Evolutionary conservation across 768 basidiomycete genomes (phyloP).

Genomic region (Xerocomellus intermedius): DNA sequence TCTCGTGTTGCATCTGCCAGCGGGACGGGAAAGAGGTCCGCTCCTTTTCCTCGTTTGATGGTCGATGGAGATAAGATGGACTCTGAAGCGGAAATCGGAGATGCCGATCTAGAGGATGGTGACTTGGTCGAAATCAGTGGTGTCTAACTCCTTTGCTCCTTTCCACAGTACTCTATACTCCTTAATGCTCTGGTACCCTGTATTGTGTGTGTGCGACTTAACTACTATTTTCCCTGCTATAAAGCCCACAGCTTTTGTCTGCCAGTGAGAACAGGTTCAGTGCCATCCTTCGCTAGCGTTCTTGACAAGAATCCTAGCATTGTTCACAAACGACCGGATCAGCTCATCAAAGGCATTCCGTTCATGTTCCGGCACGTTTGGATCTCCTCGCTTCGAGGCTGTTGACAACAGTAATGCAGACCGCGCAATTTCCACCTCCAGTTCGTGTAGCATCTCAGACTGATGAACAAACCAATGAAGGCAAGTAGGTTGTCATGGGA

Average conservation of each 20-base stretch:
- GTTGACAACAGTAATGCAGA: slow-evolving; percentile 68
- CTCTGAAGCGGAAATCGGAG: slow-evolving; percentile 58
- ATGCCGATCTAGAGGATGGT: slow-evolving; percentile 74
- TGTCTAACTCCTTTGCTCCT: slow-evolving; percentile 31
- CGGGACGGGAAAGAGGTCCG: slow-evolving; percentile 31
- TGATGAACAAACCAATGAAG: slow-evolving; percentile 23
- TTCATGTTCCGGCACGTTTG: slow-evolving; percentile 58
- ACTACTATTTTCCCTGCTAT: neutral
- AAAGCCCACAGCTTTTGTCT: neutral
- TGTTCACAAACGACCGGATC: slow-evolving; percentile 90
- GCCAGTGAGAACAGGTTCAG: slow-evolving; percentile 2
- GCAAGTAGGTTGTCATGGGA: neutral
- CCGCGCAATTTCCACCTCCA: slow-evolving; percentile 86
- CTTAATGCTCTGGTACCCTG: slow-evolving; percentile 14
- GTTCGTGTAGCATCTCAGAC: slow-evolving; percentile 73
- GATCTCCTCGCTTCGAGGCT: slow-evolving; percentile 66
- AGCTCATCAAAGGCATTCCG: slow-evolving; percentile 85
- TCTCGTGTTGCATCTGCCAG: slow-evolving; percentile 35
- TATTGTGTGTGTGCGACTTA: neutral
- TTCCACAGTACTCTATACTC: slow-evolving; percentile 6
- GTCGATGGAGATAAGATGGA: slow-evolving; percentile 74
- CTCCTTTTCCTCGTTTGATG: slow-evolving; percentile 38
- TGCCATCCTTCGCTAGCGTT: slow-evolving; percentile 62
- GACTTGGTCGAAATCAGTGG: slow-evolving; percentile 77
- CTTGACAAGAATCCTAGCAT: slow-evolving; percentile 82